These are phyloP conservation scores for Asterophora lycoperdoides DNA, from an alignment of 768 basidiomycete species.

Conservation along the genomic window DNA sequence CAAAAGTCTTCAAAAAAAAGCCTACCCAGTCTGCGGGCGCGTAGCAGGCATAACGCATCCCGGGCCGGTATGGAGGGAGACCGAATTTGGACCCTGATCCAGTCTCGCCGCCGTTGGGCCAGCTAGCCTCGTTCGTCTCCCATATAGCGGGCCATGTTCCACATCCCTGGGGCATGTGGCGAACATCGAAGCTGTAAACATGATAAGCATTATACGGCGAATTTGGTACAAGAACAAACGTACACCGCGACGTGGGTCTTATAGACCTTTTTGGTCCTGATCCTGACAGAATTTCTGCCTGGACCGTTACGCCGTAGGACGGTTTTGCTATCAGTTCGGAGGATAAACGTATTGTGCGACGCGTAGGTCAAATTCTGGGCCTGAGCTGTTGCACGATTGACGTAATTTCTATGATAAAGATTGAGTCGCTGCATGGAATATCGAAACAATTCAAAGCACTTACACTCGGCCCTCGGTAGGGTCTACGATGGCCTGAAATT, in stretches of 20 bases:
- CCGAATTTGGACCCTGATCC: constrained; percentile 32
- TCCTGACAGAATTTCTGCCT: constrained; percentile 56
- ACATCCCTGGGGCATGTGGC: constrained; percentile 55
- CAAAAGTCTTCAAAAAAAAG: neutral
- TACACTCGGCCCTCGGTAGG: constrained; percentile 68
- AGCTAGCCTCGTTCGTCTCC: constrained; percentile 33
- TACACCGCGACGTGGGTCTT: constrained; percentile 52
- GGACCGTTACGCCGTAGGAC: constrained; percentile 41
- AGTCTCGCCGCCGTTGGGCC: constrained; percentile 29
- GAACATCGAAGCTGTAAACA: constrained; percentile 30
- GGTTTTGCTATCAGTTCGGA: constrained; percentile 53
- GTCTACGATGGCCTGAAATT: constrained; percentile 46
- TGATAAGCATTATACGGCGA: no score
- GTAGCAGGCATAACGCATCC: constrained; percentile 41
- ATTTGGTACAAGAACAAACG: neutral
- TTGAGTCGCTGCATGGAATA: neutral
- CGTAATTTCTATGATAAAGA: constrained; percentile 34
- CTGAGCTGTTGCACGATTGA: constrained; percentile 44
- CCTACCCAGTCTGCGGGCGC: constrained; percentile 42
- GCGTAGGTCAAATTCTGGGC: constrained; percentile 55
- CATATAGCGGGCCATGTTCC: constrained; percentile 38
- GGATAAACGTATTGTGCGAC: constrained; percentile 46
- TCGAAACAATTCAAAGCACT: constrained; percentile 15
- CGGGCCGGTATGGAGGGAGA: constrained; percentile 33
- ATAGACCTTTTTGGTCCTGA: constrained; percentile 50